Percentiles rank a stretch among this genome's conserved stretches.
Conservation (phyloP, 1,284 basidiomycete species). For the Trametes sp. region DNA sequence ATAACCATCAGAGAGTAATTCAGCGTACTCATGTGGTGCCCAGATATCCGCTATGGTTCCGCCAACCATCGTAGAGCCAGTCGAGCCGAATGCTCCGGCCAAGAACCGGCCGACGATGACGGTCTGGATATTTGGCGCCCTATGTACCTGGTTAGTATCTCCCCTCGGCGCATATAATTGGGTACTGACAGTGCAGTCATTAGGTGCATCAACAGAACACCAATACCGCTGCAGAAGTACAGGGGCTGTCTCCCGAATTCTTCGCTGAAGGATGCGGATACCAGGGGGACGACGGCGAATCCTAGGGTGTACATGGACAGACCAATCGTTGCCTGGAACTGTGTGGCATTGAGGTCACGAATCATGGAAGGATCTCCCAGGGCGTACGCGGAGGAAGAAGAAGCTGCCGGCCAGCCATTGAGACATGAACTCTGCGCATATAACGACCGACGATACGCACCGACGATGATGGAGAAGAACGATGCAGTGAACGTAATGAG, state of each 20-base stretch:
- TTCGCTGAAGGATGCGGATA: slow-evolving; percentile 79
- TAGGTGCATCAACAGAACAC: slow-evolving; percentile 68
- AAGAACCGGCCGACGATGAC: slow-evolving; percentile 74
- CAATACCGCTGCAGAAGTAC: slow-evolving; percentile 64
- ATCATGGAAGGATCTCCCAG: slow-evolving; percentile 69
- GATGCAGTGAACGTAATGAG: slow-evolving; percentile 63
- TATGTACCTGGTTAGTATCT: slow-evolving; percentile 32
- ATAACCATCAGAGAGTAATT: background rate
- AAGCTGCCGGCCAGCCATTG: slow-evolving; percentile 46
- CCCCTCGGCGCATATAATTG: background rate
- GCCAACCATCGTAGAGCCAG: slow-evolving; percentile 79
- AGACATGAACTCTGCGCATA: background rate
- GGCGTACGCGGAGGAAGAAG: slow-evolving; percentile 62
- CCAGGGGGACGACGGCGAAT: slow-evolving; percentile 74
- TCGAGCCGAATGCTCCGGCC: slow-evolving; percentile 73
- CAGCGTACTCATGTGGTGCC: slow-evolving; percentile 58
- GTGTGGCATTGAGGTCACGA: slow-evolving; percentile 65
- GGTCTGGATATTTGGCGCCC: slow-evolving; percentile 72
- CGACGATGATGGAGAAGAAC: slow-evolving; percentile 61
- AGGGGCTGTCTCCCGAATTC: slow-evolving; percentile 79
- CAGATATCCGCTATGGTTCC: slow-evolving; percentile 82
- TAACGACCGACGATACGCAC: too few relatives aligned
- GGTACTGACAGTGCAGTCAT: slow-evolving; percentile 64
- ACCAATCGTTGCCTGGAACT: slow-evolving; percentile 66
- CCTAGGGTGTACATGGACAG: slow-evolving; percentile 71